Evolutionary conservation across 495 filamentous ascomycete species (phyloP).

Genomic region (Annulohypoxylon maeteangense): DNA sequence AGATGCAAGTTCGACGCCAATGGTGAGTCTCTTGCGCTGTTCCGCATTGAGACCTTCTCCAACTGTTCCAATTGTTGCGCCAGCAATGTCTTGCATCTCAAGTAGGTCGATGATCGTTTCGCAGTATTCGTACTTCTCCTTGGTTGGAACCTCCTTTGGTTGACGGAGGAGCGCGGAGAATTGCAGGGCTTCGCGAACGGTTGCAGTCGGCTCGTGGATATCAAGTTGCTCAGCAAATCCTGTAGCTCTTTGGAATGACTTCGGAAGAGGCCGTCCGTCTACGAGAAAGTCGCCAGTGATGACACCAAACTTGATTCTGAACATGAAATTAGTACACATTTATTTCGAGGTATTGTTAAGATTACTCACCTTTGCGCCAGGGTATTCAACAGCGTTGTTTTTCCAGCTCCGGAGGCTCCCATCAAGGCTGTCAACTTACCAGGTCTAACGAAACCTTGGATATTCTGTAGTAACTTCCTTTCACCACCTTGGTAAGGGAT

Average conservation of each 20-base stretch:
- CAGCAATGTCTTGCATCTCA: conserved; percentile 78
- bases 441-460: conserved; percentile 76
- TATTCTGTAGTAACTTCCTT: conserved; percentile 67
- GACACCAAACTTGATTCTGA: conserved; percentile 38
- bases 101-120: conserved; percentile 82
- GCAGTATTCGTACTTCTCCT: conserved; percentile 78
- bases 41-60: conserved; percentile 85
- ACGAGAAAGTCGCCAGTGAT: conserved; percentile 72
- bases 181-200: conserved; percentile 75
- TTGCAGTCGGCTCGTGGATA: conserved; percentile 78
- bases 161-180: conserved; percentile 80
- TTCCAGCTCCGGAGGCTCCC: conserved; percentile 61
- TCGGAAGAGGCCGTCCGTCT: conserved; percentile 71
- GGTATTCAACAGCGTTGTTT: conserved; percentile 65
- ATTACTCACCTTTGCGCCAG: conserved; percentile 73
- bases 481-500: conserved; percentile 71
- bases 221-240: conserved; percentile 93
- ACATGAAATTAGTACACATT: conserved; percentile 9
- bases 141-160: conserved; percentile 64
- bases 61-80: conserved; percentile 77
- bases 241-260: conserved; percentile 80
- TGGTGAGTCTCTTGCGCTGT: conserved; percentile 78
- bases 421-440: conserved; percentile 71
- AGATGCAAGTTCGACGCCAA: conserved; percentile 81
- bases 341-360: conserved; percentile 63